Base-by-base conservation (phyloP, 345 rosid species). In the Excoecaria agallocha region DNA sequence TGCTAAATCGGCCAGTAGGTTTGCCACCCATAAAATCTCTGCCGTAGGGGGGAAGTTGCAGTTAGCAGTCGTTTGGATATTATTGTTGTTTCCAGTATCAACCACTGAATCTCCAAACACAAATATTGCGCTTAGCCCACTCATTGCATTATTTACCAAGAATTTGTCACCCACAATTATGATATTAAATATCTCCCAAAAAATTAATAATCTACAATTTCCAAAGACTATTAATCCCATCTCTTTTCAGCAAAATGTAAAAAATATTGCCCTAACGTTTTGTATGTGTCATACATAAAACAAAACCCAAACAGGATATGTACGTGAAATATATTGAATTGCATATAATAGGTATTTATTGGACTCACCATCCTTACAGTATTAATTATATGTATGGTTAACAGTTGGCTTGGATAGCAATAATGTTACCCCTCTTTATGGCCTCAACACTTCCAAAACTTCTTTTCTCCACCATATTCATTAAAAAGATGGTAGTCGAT, bases 101-200 rank as follows among this genome's bases (percentile, higher is more conserved):
- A 86, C 86, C 19, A 89, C 79, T 3, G 94, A 89, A 77, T 89
- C 94, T 55, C 94, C 94, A 73, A 89, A 78, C 54, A 86, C 88
- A 35, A 81, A 24, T 13, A 77, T 43, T 8, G 89, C 91, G 67
- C 30, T 50, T 7, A 10, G 11, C 38, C 37, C 6, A 50, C 12
- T 35, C 30, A 35, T 15, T 16, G 58, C 72, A 30, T 25, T 35
- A 68, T 30, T 62, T 6, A 43, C 48, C 48, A 43, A 1, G 10
- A 55, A 24, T 54, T 8, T 19, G 4, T n/a, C 22, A 5, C 19
- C 57, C 57, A 17, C 4, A 55, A 65, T 30, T 30, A 30, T 30
- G 30, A 30, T 30, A 30, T 30, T 30, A 30, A 30, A 2, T 2
- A 30, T 30, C 30, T 30, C 50, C 10, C 41, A 60, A 60, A 10